phyloP scores from a whole-genome alignment of 768 basidiomycete genomes.

The Panaeolus cyanescens region DNA sequence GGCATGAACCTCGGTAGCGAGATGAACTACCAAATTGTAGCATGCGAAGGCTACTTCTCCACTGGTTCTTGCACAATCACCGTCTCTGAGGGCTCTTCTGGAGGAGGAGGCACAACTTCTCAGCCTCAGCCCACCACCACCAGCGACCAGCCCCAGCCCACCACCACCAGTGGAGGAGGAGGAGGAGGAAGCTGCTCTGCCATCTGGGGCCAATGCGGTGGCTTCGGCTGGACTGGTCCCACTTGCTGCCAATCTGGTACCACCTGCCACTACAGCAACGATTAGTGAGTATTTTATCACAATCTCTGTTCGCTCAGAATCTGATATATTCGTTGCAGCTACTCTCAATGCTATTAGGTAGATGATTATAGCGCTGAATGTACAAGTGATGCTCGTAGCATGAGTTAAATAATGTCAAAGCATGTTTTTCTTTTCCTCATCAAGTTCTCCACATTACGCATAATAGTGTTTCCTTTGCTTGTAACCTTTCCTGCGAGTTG shows the following conservation, averaged over 20 bases:
- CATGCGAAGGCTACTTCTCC: constrained; percentile 46
- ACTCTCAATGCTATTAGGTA: neutral
- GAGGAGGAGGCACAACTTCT: neutral
- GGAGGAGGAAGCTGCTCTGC: constrained; percentile 3
- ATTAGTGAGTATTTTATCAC: neutral
- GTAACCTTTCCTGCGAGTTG: too few species aligned
- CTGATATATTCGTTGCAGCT: neutral
- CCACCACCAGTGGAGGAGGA: too few species aligned
- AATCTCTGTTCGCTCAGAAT: neutral
- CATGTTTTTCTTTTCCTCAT: neutral
- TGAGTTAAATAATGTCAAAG: neutral
- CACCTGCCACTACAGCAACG: constrained; percentile 7
- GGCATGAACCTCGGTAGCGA: constrained; percentile 39
- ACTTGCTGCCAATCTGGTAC: constrained; percentile 9
- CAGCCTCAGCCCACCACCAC: neutral
- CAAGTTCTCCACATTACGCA: too few species aligned
- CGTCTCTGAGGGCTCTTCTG: neutral
- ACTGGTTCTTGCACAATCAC: constrained; percentile 26
- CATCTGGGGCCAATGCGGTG: constrained; percentile 11
- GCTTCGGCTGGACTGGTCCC: constrained; percentile 14
- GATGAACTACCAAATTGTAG: constrained; percentile 48
- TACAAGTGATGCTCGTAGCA: too few species aligned
- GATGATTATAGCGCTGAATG: too few species aligned
- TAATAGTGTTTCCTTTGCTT: too few species aligned
- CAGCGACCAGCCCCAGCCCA: too few species aligned